These are phyloP conservation scores for Cercospora sp. DNA, from an alignment of 2,329 filamentous ascomycete species.

Conservation along the genomic window DNA sequence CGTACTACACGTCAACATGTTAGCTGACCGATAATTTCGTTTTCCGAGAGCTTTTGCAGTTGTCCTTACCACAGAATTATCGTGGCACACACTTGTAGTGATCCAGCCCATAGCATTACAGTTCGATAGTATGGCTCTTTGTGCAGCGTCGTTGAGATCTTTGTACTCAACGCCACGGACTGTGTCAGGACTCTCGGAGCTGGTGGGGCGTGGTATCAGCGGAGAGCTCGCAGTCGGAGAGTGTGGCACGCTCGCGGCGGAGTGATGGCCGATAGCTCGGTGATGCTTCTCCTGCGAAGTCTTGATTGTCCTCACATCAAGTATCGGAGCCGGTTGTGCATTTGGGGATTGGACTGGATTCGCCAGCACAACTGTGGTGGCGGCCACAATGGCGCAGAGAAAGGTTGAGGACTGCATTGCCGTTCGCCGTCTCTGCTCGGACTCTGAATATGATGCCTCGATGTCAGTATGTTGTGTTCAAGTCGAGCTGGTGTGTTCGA, in stretches of 20 bases:
- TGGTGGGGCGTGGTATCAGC: background rate
- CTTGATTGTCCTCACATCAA: background rate
- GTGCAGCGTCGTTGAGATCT: background rate
- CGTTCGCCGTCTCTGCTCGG: background rate
- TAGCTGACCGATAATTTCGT: background rate
- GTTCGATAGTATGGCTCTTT: background rate
- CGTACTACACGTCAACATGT: background rate
- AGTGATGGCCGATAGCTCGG: background rate
- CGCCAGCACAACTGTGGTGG: background rate
- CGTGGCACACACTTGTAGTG: background rate
- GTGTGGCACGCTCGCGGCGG: background rate
- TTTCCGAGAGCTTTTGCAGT: background rate
- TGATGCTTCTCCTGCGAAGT: background rate
- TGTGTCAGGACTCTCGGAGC: background rate
- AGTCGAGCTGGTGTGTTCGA: background rate
- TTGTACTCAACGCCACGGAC: background rate
- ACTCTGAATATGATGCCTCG: background rate
- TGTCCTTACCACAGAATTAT: background rate
- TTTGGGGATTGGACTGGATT: background rate
- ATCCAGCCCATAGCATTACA: background rate
- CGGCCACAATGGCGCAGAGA: background rate
- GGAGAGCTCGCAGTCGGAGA: background rate
- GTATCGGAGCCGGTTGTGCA: background rate
- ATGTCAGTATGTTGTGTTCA: background rate
- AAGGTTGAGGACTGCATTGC: background rate